These are phyloP conservation scores for Tribonema minus DNA, from an alignment of 108 stramenopile species.

Conservation along the genomic window DNA sequence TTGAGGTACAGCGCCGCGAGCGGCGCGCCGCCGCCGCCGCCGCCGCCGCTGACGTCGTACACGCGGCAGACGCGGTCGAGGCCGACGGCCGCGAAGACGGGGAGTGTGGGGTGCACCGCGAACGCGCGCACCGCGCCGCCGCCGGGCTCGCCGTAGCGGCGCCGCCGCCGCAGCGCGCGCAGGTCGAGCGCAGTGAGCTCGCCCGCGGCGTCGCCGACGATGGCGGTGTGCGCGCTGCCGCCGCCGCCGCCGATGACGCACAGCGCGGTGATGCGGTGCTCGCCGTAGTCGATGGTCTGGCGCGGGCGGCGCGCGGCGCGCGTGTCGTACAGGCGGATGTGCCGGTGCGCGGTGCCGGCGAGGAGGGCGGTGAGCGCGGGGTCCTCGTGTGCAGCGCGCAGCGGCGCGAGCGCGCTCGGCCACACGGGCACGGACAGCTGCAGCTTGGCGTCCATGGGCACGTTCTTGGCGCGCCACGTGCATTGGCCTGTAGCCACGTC, in stretches of 20 bases:
- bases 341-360: conserved; percentile 48
- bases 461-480: conserved; percentile 53
- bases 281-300: conserved; percentile 28
- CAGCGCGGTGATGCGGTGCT: conserved; percentile 46
- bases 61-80: conserved; percentile 42
- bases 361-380: conserved; percentile 15
- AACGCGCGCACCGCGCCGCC: too few species aligned
- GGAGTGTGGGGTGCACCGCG: too few species aligned
- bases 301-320: conserved; percentile 41
- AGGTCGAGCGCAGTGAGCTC: conserved; percentile 42
- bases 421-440: conserved; percentile 46
- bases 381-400: not conserved
- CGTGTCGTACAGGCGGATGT: conserved; percentile 48
- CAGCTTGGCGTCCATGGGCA: conserved; percentile 49
- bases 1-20: conserved; percentile 56
- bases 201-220: conserved; percentile 47
- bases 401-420: conserved; percentile 32
- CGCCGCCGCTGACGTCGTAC: too few species aligned
- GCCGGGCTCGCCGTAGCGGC: conserved; percentile 38
- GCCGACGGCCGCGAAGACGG: conserved; percentile 36
- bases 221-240: not conserved
- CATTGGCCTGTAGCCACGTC: conserved; percentile 27
- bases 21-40: too few species aligned
- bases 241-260: conserved; percentile 4
- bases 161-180: conserved; percentile 37